phyloP scores from a whole-genome alignment of 495 filamentous ascomycete species.

The Hypoxylon cercidicola region DNA sequence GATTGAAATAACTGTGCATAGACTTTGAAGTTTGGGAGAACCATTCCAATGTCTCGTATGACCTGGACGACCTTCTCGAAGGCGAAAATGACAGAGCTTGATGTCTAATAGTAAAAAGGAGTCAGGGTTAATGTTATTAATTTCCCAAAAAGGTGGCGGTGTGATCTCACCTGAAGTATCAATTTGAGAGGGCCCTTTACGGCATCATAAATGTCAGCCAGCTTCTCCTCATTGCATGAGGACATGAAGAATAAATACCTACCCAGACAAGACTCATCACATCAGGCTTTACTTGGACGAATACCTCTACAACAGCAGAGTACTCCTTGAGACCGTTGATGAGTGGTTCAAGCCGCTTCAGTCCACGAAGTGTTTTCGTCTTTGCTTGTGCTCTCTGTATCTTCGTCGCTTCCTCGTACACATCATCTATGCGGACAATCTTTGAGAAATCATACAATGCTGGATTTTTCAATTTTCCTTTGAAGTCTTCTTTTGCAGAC shows the following conservation, averaged over 20 bases:
- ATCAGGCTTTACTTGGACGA: constrained; percentile 26
- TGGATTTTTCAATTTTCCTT: constrained; percentile 25
- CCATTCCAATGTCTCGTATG: constrained; percentile 22
- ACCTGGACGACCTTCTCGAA: constrained; percentile 33
- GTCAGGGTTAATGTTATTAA: too few species aligned
- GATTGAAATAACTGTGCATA: constrained; percentile 27
- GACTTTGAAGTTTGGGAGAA: constrained; percentile 26
- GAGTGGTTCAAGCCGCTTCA: constrained; percentile 21
- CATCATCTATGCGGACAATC: constrained; percentile 18
- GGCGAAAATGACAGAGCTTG: constrained; percentile 14
- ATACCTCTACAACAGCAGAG: constrained; percentile 19
- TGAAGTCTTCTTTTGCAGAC: constrained; percentile 33
- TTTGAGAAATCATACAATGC: constrained; percentile 29
- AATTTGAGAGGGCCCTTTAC: constrained; percentile 27
- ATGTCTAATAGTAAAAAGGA: constrained; percentile 7
- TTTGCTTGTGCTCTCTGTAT: constrained; percentile 26
- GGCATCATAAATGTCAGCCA: neutral
- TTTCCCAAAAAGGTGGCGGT: neutral
- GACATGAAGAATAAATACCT: neutral
- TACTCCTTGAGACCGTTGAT: constrained; percentile 30
- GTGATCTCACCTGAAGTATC: constrained; percentile 24
- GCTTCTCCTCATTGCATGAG: neutral
- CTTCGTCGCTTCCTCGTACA: constrained; percentile 20
- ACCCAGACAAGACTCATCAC: constrained; percentile 31
- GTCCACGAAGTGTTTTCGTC: constrained; percentile 27